These are phyloP conservation scores for Alternaria tenuissima DNA, from an alignment of 2,329 filamentous ascomycete genomes.

Conservation along the genomic window DNA sequence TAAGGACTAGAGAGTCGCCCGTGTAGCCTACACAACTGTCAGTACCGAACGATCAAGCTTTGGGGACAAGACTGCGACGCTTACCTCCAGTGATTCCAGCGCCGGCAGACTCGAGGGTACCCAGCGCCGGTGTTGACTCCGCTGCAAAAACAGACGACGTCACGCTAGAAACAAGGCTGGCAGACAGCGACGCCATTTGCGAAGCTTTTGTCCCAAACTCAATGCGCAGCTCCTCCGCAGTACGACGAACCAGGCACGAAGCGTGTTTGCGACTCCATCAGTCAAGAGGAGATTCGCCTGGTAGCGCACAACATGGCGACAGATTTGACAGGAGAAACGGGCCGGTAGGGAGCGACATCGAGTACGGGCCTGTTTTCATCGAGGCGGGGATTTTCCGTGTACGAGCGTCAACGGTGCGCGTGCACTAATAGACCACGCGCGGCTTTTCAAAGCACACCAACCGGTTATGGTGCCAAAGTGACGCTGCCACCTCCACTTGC, in stretches of 20 bases:
- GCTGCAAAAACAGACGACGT: slow-evolving; percentile 20
- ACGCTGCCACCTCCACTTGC: slow-evolving; percentile 21
- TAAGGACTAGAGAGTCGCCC: slow-evolving; percentile 39
- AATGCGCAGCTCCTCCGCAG: neutral
- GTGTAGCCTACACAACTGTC: slow-evolving; percentile 37
- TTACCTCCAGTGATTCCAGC: slow-evolving; percentile 46
- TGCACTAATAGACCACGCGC: slow-evolving; percentile 4
- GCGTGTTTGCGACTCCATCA: slow-evolving; percentile 1
- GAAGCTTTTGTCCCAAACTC: slow-evolving; percentile 6
- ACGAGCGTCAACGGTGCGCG: slow-evolving; percentile 3
- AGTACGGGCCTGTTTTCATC: neutral
- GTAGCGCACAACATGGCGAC: neutral
- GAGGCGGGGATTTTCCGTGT: slow-evolving; percentile 8
- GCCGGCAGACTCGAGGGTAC: slow-evolving; percentile 36
- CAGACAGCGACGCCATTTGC: slow-evolving; percentile 27
- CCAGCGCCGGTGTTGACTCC: slow-evolving; percentile 38
- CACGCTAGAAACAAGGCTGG: slow-evolving; percentile 19
- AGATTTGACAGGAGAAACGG: slow-evolving; percentile 5
- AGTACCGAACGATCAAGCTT: neutral
- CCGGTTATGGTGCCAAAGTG: slow-evolving; percentile 11
- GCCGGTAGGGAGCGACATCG: slow-evolving; percentile 4
- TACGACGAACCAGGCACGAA: slow-evolving; percentile 1
- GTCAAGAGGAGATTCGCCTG: neutral
- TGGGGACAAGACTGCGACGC: neutral
- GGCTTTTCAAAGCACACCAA: slow-evolving; percentile 4